These are phyloP conservation scores for Starmerella floris DNA, from an alignment of 805 yeast genomes.

Conservation along the genomic window DNA sequence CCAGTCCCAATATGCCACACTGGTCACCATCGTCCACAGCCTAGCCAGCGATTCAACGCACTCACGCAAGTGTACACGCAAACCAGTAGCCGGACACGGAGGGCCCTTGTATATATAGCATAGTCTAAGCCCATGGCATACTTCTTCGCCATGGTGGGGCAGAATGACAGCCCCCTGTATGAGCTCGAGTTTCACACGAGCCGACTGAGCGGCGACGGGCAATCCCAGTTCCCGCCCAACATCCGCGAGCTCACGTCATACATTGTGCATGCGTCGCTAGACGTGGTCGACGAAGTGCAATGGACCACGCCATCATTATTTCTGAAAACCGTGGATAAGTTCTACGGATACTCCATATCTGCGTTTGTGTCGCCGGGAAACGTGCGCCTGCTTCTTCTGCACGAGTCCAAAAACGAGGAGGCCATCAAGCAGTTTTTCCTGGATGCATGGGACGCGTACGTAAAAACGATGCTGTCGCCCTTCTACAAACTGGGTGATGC, in stretches of 20 bases:
- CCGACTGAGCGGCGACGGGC: constrained; percentile 55
- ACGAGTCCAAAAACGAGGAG: constrained; percentile 53
- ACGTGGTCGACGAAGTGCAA: constrained; percentile 80
- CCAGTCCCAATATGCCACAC: too few species aligned
- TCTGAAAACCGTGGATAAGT: constrained; percentile 68
- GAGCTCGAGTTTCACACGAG: constrained; percentile 74
- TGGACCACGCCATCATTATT: constrained; percentile 58
- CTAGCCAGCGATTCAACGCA: too few species aligned
- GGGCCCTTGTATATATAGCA: too few species aligned
- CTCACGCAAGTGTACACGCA: too few species aligned
- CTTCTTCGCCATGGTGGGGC: constrained; percentile 79
- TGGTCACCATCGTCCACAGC: too few species aligned
- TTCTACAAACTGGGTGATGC: constrained; percentile 69
- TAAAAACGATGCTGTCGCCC: constrained; percentile 73
- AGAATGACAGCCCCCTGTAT: constrained; percentile 72
- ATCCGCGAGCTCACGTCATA: constrained; percentile 75
- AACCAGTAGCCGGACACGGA: too few species aligned
- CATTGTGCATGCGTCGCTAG: constrained; percentile 75
- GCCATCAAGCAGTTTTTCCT: constrained; percentile 68
- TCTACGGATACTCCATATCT: constrained; percentile 69
- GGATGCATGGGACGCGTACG: constrained; percentile 78
- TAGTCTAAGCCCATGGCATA: constrained; percentile 42
- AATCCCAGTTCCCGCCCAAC: constrained; percentile 47
- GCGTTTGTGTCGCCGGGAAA: constrained; percentile 84
- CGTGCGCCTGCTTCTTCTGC: constrained; percentile 61